A percentile compares a stretch with the other conserved stretches of the same genome.
phyloP scores from a whole-genome alignment of 2,329 filamentous ascomycete species.

The Penicillium paneum region DNA sequence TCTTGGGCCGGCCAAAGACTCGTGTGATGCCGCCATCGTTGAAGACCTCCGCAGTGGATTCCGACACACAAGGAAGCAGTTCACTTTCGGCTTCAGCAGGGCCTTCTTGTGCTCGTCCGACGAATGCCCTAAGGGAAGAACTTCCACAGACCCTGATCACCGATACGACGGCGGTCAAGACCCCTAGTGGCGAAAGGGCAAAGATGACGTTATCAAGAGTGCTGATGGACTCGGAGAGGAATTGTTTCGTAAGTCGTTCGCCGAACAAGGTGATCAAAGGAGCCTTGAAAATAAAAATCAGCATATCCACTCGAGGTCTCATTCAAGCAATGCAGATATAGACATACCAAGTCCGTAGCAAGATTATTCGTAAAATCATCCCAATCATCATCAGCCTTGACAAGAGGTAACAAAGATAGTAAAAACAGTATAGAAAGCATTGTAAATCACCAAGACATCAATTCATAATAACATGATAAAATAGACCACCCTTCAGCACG shows the following conservation, averaged over 20 bases:
- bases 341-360: constrained; percentile 37
- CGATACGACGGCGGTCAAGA: constrained; percentile 45
- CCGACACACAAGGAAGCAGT: constrained; percentile 48
- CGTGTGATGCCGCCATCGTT: constrained; percentile 42
- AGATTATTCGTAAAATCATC: constrained; percentile 42
- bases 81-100: constrained; percentile 43
- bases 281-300: constrained; percentile 19
- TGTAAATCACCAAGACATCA: constrained; percentile 1
- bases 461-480: background rate
- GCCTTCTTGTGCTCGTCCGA: constrained; percentile 48
- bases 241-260: constrained; percentile 49
- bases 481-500: background rate
- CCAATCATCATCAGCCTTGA: constrained; percentile 30
- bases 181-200: constrained; percentile 47
- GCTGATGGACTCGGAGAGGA: constrained; percentile 44
- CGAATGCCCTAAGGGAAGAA: constrained; percentile 43
- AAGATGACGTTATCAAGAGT: constrained; percentile 47
- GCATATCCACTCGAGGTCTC: background rate
- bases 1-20: constrained; percentile 34
- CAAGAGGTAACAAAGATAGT: constrained; percentile 19
- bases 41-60: constrained; percentile 47
- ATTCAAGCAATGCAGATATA: background rate
- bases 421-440: constrained; percentile 9
- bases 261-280: constrained; percentile 45
- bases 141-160: constrained; percentile 48